phyloP scores from a whole-genome alignment of 2,329 filamentous ascomycete genomes.

The Falciphora oryzae region DNA sequence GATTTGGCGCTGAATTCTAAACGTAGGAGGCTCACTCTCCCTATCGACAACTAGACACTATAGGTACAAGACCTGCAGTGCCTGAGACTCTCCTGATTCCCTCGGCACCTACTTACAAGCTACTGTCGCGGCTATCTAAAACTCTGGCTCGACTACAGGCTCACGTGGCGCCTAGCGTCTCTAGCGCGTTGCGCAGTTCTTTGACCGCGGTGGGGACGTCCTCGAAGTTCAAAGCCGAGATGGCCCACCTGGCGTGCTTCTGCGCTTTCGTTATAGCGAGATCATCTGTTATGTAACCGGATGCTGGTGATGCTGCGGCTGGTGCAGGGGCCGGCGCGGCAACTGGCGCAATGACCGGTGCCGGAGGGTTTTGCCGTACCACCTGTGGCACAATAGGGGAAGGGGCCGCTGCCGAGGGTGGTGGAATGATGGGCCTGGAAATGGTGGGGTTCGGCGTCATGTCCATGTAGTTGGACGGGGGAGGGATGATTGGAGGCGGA shows the following conservation, averaged over 20 bases:
- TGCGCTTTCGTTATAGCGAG: slow-evolving; percentile 70
- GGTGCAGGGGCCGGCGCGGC: slow-evolving; percentile 12
- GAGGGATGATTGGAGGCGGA: slow-evolving; percentile 21
- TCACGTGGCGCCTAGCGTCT: slow-evolving; percentile 59
- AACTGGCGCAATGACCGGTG: slow-evolving; percentile 17
- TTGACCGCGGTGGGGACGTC: slow-evolving; percentile 86
- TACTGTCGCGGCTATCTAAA: no score
- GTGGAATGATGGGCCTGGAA: slow-evolving; percentile 5
- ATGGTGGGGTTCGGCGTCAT: slow-evolving; percentile 18
- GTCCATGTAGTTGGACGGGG: slow-evolving; percentile 17
- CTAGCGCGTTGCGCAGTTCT: slow-evolving; percentile 72
- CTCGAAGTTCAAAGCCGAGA: slow-evolving; percentile 94
- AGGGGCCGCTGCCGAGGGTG: neutral
- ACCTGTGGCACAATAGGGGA: neutral
- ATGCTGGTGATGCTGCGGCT: neutral
- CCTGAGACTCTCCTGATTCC: no score
- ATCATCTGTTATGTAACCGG: slow-evolving; percentile 48
- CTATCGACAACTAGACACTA: no score
- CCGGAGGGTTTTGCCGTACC: slow-evolving; percentile 15
- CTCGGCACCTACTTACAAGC: no score
- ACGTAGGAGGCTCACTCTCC: no score
- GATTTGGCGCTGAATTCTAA: no score
- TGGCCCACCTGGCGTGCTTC: slow-evolving; percentile 96
- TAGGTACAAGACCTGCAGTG: no score
- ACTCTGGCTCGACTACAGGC: neutral